A percentile compares a stretch with the other conserved stretches of the same genome.
These are phyloP conservation scores for Aspergillus texensis DNA, from an alignment of 2,329 filamentous ascomycete species.

Conservation along the genomic window DNA sequence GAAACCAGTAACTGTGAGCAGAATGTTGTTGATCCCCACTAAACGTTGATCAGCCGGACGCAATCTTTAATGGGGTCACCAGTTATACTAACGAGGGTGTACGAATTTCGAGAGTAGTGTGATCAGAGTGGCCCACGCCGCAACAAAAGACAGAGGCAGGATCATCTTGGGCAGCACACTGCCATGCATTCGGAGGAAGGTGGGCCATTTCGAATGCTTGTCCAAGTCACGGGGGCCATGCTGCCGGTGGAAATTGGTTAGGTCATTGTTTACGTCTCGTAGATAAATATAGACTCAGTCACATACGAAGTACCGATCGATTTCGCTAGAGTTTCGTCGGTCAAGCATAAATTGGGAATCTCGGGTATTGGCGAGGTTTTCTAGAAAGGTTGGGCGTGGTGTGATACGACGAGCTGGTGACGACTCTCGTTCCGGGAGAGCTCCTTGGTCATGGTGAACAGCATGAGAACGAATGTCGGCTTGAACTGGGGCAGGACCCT, in stretches of 20 bases:
- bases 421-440: constrained; percentile 15
- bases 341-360: constrained; percentile 35
- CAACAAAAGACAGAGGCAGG: constrained; percentile 66
- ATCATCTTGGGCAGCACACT: constrained; percentile 75
- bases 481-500: constrained; percentile 24
- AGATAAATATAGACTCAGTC: no score
- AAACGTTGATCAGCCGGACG: constrained; percentile 12
- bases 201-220: constrained; percentile 75
- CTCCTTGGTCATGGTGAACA: constrained; percentile 8
- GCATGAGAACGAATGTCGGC: constrained; percentile 18
- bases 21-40: constrained; percentile 65
- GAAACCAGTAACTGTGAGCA: constrained; percentile 79
- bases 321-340: constrained; percentile 43
- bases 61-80: neutral
- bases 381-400: constrained; percentile 38
- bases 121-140: constrained; percentile 66
- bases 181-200: constrained; percentile 74
- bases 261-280: neutral
- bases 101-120: constrained; percentile 58
- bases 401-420: constrained; percentile 21
- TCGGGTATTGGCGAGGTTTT: constrained; percentile 34
- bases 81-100: constrained; percentile 37
- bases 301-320: constrained; percentile 65
- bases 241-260: constrained; percentile 17
- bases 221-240: constrained; percentile 66